Evolutionary conservation across 2,329 filamentous ascomycete species (phyloP).

Genomic region (Xylariaceae sp.): DNA sequence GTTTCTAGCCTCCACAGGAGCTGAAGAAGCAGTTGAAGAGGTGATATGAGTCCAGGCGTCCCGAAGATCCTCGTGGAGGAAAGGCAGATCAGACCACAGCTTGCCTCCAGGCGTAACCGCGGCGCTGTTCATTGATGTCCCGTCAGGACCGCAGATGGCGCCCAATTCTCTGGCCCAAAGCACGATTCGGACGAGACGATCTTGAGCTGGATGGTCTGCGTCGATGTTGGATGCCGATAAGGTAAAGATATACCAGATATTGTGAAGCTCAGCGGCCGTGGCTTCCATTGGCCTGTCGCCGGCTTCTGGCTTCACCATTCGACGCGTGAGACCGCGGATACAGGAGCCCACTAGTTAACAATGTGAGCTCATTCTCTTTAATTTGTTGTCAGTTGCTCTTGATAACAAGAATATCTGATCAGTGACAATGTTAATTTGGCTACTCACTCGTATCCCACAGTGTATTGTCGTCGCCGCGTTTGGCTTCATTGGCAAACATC

Average conservation of each 20-base stretch:
- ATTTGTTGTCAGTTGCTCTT: too few relatives aligned
- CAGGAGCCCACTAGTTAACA: too few relatives aligned
- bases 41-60: too few relatives aligned
- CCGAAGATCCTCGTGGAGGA: too few relatives aligned
- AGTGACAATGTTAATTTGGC: neutral
- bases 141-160: too few relatives aligned
- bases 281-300: neutral
- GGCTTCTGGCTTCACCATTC: constrained; percentile 4
- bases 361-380: too few relatives aligned
- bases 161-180: neutral
- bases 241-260: constrained; percentile 6
- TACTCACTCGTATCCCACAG: constrained; percentile 7
- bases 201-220: constrained; percentile 6
- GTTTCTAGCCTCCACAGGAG: too few relatives aligned
- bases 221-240: constrained; percentile 3
- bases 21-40: too few relatives aligned
- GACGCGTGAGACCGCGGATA: neutral
- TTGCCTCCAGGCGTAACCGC: too few relatives aligned
- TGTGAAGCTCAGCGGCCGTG: neutral
- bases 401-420: neutral
- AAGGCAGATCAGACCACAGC: too few relatives aligned
- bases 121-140: too few relatives aligned
- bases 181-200: constrained; percentile 4
- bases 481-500: constrained; percentile 1
- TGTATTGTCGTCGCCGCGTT: constrained; percentile 8